Evolutionary conservation across 805 yeast genomes (phyloP).

Genomic region (Metschnikowia cerradonensis): DNA sequence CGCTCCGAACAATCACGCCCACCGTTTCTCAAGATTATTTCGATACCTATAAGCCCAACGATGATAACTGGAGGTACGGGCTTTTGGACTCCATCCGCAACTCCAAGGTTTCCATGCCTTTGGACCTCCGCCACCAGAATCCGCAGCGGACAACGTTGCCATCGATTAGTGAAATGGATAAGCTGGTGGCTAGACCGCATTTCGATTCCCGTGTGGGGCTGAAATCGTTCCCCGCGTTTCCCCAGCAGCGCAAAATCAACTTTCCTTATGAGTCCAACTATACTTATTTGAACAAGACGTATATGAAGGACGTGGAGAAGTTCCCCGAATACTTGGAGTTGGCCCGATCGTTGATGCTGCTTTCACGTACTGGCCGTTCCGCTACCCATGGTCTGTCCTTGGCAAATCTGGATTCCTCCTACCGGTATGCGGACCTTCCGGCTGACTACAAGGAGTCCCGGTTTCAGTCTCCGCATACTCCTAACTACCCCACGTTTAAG

Average conservation of each 20-base stretch:
- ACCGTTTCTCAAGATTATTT: slow-evolving; percentile 42
- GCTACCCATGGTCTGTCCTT: not conserved
- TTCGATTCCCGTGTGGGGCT: slow-evolving; percentile 37
- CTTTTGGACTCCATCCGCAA: slow-evolving; percentile 33
- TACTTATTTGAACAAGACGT: slow-evolving; percentile 46
- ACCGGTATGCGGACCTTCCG: not conserved
- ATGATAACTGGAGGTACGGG: slow-evolving; percentile 43
- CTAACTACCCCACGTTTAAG: not conserved
- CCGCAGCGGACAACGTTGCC: slow-evolving; percentile 8
- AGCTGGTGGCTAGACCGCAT: slow-evolving; percentile 24
- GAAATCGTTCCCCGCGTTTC: slow-evolving; percentile 18
- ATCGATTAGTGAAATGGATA: slow-evolving; percentile 10
- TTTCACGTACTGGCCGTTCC: slow-evolving; percentile 19
- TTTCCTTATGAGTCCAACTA: slow-evolving; percentile 54
- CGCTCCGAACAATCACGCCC: slow-evolving; percentile 18
- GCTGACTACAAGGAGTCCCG: not conserved
- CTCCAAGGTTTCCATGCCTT: slow-evolving; percentile 9
- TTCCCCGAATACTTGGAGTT: slow-evolving; percentile 48
- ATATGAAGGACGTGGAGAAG: slow-evolving; percentile 44
- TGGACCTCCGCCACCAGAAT: not conserved
- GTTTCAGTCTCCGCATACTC: not conserved
- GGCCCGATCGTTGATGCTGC: slow-evolving; percentile 39
- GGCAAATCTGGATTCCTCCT: not conserved
- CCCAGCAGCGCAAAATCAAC: slow-evolving; percentile 36
- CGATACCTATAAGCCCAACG: slow-evolving; percentile 44